phyloP scores from a whole-genome alignment of 208 protist genomes.

The Wallacemonas collosoma region DNA sequence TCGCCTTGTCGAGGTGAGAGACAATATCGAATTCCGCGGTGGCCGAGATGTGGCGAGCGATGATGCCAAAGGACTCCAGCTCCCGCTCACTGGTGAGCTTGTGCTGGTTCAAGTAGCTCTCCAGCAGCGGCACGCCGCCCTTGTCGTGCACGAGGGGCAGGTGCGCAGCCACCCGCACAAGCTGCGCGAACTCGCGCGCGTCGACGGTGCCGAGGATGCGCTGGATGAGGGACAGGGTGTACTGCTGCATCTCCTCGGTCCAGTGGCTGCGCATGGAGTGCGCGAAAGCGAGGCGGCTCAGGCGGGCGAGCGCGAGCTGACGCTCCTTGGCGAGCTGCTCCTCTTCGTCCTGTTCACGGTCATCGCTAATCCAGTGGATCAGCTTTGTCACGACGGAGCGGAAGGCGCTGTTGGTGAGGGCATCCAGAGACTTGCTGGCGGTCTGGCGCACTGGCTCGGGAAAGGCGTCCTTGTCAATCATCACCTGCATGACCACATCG shows the following conservation, averaged over 20 bases:
- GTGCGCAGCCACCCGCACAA: conserved; percentile 50
- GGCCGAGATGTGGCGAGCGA: conserved; percentile 26
- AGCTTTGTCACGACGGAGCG: conserved; percentile 82
- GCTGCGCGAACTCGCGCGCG: conserved; percentile 71
- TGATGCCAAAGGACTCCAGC: conserved; percentile 63
- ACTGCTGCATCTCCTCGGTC: conserved; percentile 78
- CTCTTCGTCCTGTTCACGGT: conserved; percentile 82
- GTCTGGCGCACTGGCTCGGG: conserved; percentile 60
- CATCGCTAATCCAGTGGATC: conserved; percentile 85
- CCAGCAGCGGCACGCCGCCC: conserved; percentile 58
- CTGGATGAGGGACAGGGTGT: conserved; percentile 63
- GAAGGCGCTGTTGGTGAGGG: conserved; percentile 72
- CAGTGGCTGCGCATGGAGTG: conserved; percentile 54
- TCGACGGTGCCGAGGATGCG: conserved; percentile 72
- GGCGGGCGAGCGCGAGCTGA: conserved; percentile 60
- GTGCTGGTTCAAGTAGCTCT: conserved; percentile 47
- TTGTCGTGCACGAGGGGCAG: conserved; percentile 67
- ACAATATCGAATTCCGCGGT: conserved; percentile 49
- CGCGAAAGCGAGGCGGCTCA: conserved; percentile 47
- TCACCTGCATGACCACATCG: conserved; percentile 90
- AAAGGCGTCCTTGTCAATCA: conserved; percentile 82
- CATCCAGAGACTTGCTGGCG: conserved; percentile 70
- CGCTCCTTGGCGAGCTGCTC: conserved; percentile 82
- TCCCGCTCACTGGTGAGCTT: conserved; percentile 45
- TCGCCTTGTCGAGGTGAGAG: conserved; percentile 46